phyloP scores from a whole-genome alignment of 1,284 basidiomycete species.

The Abortiporus biennis region DNA sequence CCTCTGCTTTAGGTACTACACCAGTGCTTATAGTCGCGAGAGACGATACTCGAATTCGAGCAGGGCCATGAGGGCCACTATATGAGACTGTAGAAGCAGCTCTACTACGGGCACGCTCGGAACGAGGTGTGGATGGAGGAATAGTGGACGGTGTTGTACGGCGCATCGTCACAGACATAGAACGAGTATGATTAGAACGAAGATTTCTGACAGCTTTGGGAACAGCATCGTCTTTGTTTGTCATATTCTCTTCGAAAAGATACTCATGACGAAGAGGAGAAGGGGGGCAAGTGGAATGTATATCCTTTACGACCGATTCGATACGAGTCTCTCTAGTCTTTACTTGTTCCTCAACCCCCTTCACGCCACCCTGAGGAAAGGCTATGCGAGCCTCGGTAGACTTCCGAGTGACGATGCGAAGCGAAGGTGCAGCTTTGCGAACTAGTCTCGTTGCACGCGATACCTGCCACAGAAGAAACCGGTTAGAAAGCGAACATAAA shows the following conservation, averaged over 20 bases:
- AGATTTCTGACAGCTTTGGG: background rate
- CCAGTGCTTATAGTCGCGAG: slow-evolving; percentile 2
- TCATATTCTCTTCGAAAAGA: no score
- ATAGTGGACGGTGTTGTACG: background rate
- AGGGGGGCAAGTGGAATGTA: background rate
- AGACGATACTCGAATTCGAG: background rate
- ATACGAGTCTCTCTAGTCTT: background rate
- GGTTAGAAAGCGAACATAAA: no score
- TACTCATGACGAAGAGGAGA: background rate
- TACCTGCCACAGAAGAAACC: no score
- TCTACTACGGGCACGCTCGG: background rate
- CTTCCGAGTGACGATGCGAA: background rate
- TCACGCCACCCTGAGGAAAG: no score
- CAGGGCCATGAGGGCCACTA: background rate
- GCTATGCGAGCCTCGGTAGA: background rate
- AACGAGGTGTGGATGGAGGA: background rate
- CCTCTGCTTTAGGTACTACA: slow-evolving; percentile 6
- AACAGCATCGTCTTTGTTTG: no score
- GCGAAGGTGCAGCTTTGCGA: no score
- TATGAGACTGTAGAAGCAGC: background rate
- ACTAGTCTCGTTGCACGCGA: no score
- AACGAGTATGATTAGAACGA: background rate
- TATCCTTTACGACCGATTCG: background rate
- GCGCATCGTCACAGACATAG: background rate
- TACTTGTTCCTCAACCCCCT: background rate